phyloP scores from a whole-genome alignment of 768 basidiomycete species.

The Boletus rubescentipes region DNA sequence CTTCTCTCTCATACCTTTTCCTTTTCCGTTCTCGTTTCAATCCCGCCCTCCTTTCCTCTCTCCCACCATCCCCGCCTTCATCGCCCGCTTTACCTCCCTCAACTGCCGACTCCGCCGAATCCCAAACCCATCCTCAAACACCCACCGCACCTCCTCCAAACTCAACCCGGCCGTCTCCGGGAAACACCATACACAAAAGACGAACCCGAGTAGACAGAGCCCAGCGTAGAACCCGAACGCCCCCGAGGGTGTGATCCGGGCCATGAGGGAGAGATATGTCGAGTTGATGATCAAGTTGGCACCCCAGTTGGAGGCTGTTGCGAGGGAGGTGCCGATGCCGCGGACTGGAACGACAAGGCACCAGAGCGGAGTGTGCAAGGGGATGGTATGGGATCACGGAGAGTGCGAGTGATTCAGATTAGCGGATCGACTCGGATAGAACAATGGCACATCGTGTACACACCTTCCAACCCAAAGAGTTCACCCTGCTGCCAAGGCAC shows the following conservation, averaged over 20 bases:
- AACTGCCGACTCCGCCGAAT: constrained; percentile 53
- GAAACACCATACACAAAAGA: constrained; percentile 70
- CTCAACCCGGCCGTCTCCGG: constrained; percentile 79
- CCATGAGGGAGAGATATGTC: constrained; percentile 81
- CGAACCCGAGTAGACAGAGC: constrained; percentile 64
- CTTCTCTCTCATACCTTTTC: constrained; percentile 1
- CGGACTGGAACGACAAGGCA: constrained; percentile 46
- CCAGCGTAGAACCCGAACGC: constrained; percentile 79
- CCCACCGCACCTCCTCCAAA: constrained; percentile 62
- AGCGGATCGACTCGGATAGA: neutral
- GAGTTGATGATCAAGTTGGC: constrained; percentile 74
- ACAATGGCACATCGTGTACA: neutral
- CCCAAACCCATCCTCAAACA: constrained; percentile 66
- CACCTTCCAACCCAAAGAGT: constrained; percentile 74
- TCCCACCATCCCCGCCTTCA: neutral
- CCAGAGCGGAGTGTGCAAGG: too few species aligned
- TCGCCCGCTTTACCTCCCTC: constrained; percentile 29
- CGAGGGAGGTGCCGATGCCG: constrained; percentile 73
- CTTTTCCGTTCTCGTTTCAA: neutral
- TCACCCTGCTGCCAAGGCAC: constrained; percentile 90
- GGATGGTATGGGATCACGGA: neutral
- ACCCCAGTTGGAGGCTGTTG: constrained; percentile 78
- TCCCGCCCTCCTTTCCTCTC: too few species aligned
- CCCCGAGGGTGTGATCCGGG: constrained; percentile 67
- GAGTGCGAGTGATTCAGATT: neutral